Conservation (phyloP, 2,329 filamentous ascomycete species). For the Aspergillus sp. region DNA sequence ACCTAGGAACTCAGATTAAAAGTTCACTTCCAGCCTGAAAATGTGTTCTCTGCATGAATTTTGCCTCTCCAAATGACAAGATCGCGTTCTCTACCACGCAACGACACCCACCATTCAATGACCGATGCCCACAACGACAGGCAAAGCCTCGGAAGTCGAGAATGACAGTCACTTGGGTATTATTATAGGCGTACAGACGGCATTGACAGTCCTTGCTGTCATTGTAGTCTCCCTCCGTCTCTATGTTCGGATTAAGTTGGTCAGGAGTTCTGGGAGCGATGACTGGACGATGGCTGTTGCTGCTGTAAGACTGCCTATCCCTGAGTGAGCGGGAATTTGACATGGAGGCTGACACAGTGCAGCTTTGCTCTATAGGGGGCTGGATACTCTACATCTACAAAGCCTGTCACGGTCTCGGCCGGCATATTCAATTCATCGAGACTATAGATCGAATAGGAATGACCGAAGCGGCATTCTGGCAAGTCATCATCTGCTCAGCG, state of each 20-base stretch:
- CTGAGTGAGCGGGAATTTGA: too few species aligned
- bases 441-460: neutral
- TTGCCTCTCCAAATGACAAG: neutral
- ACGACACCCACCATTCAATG: neutral
- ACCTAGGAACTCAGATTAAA: too few species aligned
- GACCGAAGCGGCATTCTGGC: conserved; percentile 1
- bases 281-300: conserved; percentile 4
- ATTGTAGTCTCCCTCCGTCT: neutral
- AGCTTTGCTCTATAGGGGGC: conserved; percentile 5
- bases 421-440: neutral
- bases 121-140: neutral
- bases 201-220: neutral
- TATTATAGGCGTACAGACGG: neutral
- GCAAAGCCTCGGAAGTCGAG: neutral
- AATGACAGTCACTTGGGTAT: neutral
- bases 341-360: neutral
- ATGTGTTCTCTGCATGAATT: neutral
- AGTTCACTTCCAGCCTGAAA: too few species aligned
- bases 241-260: conserved; percentile 1
- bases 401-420: conserved; percentile 1
- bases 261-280: conserved; percentile 1
- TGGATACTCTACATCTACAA: conserved; percentile 6
- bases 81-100: neutral
- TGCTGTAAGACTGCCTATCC: neutral
- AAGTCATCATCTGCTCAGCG: conserved; percentile 2